Base-by-base conservation (phyloP, 2,329 filamentous ascomycete species). In the Penicillium sp. region DNA sequence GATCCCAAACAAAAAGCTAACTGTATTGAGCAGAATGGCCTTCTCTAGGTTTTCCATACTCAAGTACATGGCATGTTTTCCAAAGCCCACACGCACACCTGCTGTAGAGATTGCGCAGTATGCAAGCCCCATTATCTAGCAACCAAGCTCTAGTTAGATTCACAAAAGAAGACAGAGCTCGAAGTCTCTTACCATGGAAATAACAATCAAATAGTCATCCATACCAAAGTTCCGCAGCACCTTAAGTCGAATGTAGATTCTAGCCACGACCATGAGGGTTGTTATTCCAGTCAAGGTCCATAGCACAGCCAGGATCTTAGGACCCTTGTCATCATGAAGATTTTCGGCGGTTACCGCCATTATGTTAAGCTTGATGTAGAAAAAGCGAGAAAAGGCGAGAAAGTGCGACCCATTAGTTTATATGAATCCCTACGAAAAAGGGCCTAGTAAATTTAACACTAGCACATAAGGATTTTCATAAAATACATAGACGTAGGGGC, bases 31-130 rank as follows among this genome's bases (percentile, higher is more conserved):
- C 1, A 69, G 49, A 16, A 62, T 56, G 9, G 67, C 68, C 35
- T 35, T 51, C 40, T 62, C 60, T 16, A 74, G 60, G 6, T 78
- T 62, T 0, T 68, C 55, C 6, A 60, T 40, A 0, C 50, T 57
- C 12, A 80, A 62, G 0, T 69, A 63, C 14, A 56, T 59, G 28
- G 72, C 67, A 59, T 80, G 76, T 44, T 68, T 67, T 1, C 78
- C 78, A 50, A 72, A 76, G 5, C 78, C 78, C 17, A 67, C 58
- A 0, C 48, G 38, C 9, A 79, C 70, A 10, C 73, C 72, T 7
- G 66, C 62, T 9, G 70, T 68, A 2, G 70, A 70, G 12, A 78
- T 55, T 8, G 55, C 69, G 1, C 75, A 68, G 22, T 73, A 74
- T 38, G 64, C 50, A 60, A 75, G 68, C 5, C 70, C 67, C 33